phyloP scores from a whole-genome alignment of 2,329 filamentous ascomycete genomes.

The Pseudogymnoascus pannorum region DNA sequence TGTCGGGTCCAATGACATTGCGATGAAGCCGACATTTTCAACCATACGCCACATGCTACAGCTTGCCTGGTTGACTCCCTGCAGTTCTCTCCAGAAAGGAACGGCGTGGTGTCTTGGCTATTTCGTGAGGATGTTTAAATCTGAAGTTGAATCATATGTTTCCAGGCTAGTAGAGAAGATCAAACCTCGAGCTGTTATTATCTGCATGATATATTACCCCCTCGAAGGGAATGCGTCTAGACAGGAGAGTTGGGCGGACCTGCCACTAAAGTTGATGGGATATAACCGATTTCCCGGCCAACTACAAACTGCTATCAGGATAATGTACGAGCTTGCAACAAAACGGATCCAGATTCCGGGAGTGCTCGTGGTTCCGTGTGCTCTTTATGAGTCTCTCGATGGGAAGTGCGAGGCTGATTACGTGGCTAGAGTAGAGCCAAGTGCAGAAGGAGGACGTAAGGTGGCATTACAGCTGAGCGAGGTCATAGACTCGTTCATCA shows the following conservation, averaged over 20 bases:
- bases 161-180: constrained; percentile 13
- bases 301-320: constrained; percentile 14
- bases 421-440: constrained; percentile 17
- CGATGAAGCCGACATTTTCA: constrained; percentile 15
- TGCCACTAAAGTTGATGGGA: constrained; percentile 13
- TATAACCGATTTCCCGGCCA: constrained; percentile 15
- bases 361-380: constrained; percentile 13
- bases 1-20: constrained; percentile 17
- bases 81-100: constrained; percentile 12
- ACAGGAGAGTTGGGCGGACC: constrained; percentile 15
- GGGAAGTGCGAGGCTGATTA: constrained; percentile 14
- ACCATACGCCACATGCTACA: constrained; percentile 15
- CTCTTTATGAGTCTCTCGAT: constrained; percentile 16
- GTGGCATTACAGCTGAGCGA: constrained; percentile 13
- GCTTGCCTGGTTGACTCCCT: constrained; percentile 17
- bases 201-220: constrained; percentile 19
- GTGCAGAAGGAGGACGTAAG: constrained; percentile 15
- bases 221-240: constrained; percentile 12
- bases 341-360: constrained; percentile 12
- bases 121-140: constrained; percentile 16
- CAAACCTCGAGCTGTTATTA: constrained; percentile 14
- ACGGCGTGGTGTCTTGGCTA: constrained; percentile 14
- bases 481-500: constrained; percentile 10
- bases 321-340: constrained; percentile 16
- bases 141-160: constrained; percentile 15